phyloP scores from a whole-genome alignment of 2,329 filamentous ascomycete species.

The Teratosphaeria pseudoeucalypti region DNA sequence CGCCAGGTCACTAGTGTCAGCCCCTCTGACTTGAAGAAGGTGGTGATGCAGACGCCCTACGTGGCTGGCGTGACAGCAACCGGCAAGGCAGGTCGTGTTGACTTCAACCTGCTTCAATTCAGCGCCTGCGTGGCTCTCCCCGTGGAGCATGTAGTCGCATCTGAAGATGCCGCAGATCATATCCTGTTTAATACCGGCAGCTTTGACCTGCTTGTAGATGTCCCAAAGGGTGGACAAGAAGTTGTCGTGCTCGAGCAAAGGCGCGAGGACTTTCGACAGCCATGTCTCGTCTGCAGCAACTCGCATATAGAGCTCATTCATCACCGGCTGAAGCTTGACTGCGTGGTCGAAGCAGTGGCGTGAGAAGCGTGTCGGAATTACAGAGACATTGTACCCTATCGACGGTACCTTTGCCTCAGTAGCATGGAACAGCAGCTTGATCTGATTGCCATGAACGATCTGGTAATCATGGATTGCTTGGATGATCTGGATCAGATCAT shows the following conservation, averaged over 20 bases:
- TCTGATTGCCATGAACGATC: slow-evolving; percentile 31
- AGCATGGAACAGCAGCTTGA: slow-evolving; percentile 26
- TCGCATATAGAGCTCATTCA: slow-evolving; percentile 44
- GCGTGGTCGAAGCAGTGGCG: slow-evolving; percentile 30
- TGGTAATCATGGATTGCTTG: slow-evolving; percentile 32
- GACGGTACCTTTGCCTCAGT: slow-evolving; percentile 18
- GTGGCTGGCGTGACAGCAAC: slow-evolving; percentile 31
- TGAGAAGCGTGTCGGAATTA: slow-evolving; percentile 29
- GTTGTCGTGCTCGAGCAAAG: slow-evolving; percentile 25
- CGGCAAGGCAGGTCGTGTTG: slow-evolving; percentile 35
- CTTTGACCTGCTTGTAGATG: slow-evolving; percentile 26
- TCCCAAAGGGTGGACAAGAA: slow-evolving; percentile 30
- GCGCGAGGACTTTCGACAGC: slow-evolving; percentile 24
- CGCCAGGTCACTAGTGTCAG: neutral
- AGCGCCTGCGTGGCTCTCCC: slow-evolving; percentile 8
- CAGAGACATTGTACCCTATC: slow-evolving; percentile 25
- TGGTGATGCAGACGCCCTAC: slow-evolving; percentile 34
- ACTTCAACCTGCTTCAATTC: slow-evolving; percentile 37
- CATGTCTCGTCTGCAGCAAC: slow-evolving; percentile 36
- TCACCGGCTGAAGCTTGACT: slow-evolving; percentile 49
- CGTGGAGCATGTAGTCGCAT: slow-evolving; percentile 37
- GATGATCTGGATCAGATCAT: slow-evolving; percentile 11
- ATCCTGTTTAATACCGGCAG: slow-evolving; percentile 22
- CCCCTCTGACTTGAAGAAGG: slow-evolving; percentile 11
- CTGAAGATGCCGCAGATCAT: slow-evolving; percentile 31